These are phyloP conservation scores for Yamadazyma insecticola DNA, from an alignment of 805 yeast genomes.

Conservation along the genomic window DNA sequence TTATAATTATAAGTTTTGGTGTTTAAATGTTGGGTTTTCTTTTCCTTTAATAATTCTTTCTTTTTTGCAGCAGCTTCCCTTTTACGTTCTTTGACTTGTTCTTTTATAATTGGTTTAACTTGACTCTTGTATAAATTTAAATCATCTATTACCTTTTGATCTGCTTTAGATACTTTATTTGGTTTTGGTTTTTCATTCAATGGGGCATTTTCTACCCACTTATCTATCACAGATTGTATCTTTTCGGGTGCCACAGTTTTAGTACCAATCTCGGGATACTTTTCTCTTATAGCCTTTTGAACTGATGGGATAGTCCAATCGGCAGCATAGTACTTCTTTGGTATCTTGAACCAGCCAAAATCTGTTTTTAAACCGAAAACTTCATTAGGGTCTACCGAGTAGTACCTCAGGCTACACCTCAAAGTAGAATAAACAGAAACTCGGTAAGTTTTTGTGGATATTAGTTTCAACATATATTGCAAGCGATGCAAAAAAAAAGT, in stretches of 20 bases:
- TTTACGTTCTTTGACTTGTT: slow-evolving; percentile 4
- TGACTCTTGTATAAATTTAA: slow-evolving; percentile 5
- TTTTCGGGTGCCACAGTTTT: slow-evolving; percentile 3
- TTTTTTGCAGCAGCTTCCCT: slow-evolving; percentile 7
- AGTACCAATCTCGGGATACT: slow-evolving; percentile 10
- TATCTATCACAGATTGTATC: slow-evolving; percentile 13
- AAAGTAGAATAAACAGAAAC: no score
- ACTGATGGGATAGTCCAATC: slow-evolving; percentile 15
- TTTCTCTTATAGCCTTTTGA: slow-evolving; percentile 7
- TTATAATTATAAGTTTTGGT: slow-evolving; percentile 5
- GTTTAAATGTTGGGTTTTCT: slow-evolving; percentile 1
- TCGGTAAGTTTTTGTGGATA: no score
- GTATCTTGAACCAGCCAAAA: slow-evolving; percentile 18
- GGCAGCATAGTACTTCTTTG: slow-evolving; percentile 12
- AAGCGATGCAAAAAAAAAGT: no score
- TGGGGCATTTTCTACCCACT: slow-evolving; percentile 10
- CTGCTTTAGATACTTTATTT: slow-evolving; percentile 4
- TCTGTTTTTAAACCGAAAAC: slow-evolving; percentile 12
- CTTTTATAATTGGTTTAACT: slow-evolving; percentile 1
- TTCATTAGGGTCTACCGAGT: slow-evolving; percentile 9
- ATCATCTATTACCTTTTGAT: slow-evolving; percentile 2
- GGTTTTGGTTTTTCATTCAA: slow-evolving; percentile 5
- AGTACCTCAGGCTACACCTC: no score
- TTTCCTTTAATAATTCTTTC: slow-evolving; percentile 13
- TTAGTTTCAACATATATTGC: no score